phyloP scores from a whole-genome alignment of 805 yeast genomes.

The Metschnikowia chrysomelidarum region DNA sequence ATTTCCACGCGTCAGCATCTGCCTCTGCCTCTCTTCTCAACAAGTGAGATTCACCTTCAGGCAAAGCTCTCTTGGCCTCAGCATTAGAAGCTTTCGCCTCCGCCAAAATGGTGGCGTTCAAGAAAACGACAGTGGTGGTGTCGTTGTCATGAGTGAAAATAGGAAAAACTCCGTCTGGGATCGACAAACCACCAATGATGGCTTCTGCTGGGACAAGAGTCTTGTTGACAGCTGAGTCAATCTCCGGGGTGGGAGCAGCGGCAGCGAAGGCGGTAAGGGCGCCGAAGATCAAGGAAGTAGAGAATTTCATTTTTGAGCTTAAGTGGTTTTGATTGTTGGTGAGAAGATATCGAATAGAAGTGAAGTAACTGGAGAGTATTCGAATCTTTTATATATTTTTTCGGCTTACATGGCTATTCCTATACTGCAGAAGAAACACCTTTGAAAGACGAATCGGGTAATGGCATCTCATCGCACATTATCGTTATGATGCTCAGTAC shows the following conservation, averaged over 20 bases:
- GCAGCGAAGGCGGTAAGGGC: slow-evolving; percentile 14
- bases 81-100: slow-evolving; percentile 14
- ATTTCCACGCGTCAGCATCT: slow-evolving; percentile 13
- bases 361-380: not conserved
- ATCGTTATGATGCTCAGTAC: not conserved
- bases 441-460: slow-evolving; percentile 12
- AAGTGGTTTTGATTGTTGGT: not conserved
- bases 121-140: slow-evolving; percentile 13
- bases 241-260: slow-evolving; percentile 12
- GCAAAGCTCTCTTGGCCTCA: slow-evolving; percentile 6
- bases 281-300: slow-evolving; percentile 14
- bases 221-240: slow-evolving; percentile 4
- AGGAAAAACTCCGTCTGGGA: slow-evolving; percentile 15
- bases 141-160: slow-evolving; percentile 13
- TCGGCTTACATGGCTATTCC: not conserved
- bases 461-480: not conserved
- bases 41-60: slow-evolving; percentile 9
- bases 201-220: slow-evolving; percentile 16
- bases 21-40: slow-evolving; percentile 19
- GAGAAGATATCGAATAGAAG: not conserved
- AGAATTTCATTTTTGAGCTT: slow-evolving; percentile 14
- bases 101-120: slow-evolving; percentile 18
- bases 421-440: slow-evolving; percentile 5
- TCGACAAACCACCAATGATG: slow-evolving; percentile 13
- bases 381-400: slow-evolving; percentile 1